These are phyloP conservation scores for Pyrus hybrid DNA, from an alignment of 331 rosid genomes.

Conservation along the genomic window DNA sequence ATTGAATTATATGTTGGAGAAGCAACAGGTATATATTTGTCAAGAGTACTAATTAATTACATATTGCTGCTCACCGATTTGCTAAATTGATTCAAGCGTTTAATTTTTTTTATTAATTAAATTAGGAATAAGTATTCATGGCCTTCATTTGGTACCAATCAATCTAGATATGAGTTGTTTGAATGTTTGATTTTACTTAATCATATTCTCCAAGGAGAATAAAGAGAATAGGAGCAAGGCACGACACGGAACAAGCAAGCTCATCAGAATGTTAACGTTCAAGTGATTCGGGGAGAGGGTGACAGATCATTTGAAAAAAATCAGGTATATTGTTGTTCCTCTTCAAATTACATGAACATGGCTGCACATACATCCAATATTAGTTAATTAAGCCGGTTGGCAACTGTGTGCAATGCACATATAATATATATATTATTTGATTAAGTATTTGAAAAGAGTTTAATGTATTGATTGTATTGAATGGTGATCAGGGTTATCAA, in stretches of 20 bases:
- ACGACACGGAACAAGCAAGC: background rate
- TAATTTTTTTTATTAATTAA: too few relatives aligned
- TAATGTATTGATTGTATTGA: background rate
- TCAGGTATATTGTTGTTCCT: too few relatives aligned
- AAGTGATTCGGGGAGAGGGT: background rate
- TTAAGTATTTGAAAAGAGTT: background rate
- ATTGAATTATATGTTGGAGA: background rate
- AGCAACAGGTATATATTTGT: constrained; percentile 6
- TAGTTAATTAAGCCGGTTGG: too few relatives aligned
- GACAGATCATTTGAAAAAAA: too few relatives aligned
- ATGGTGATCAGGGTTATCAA: background rate
- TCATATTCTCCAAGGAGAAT: background rate
- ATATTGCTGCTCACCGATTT: background rate
- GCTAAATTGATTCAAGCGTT: background rate
- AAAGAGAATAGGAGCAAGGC: background rate
- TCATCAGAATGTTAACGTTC: too few relatives aligned
- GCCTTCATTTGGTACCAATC: too few relatives aligned
- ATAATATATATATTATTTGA: too few relatives aligned
- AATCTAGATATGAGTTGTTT: too few relatives aligned
- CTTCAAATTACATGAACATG: too few relatives aligned
- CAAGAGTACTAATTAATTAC: background rate
- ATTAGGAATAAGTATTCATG: too few relatives aligned
- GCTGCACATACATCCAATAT: too few relatives aligned
- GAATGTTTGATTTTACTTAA: background rate
- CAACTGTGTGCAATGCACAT: too few relatives aligned